Evolutionary conservation across 2,329 filamentous ascomycete species (phyloP).

Genomic region (Hypoxylon sp.): DNA sequence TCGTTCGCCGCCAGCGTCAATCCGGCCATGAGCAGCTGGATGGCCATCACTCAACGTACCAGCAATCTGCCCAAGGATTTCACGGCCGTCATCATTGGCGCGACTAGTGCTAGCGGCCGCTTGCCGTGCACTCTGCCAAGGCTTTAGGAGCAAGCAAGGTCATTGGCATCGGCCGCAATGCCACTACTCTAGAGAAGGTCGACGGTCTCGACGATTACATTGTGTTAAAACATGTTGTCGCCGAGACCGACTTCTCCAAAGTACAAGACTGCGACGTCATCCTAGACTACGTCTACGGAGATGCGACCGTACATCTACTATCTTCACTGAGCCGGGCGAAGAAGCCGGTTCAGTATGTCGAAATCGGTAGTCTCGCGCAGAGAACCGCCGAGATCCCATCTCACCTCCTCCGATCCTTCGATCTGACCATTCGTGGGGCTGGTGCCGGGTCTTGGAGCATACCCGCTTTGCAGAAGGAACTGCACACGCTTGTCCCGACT

Average conservation of each 20-base stretch:
- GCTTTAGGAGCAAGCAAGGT: conserved; percentile 64
- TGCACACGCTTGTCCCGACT: conserved; percentile 51
- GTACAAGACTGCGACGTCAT: conserved; percentile 65
- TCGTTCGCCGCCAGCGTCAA: conserved; percentile 69
- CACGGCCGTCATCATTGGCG: conserved; percentile 67
- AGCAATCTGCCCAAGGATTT: conserved; percentile 59
- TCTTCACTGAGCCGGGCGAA: conserved; percentile 56
- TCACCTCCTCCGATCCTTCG: conserved; percentile 62
- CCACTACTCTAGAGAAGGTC: conserved; percentile 58
- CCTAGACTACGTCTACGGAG: conserved; percentile 71
- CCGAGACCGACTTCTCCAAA: conserved; percentile 62
- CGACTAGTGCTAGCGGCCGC: conserved; percentile 66
- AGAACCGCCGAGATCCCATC: conserved; percentile 58
- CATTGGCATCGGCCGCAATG: conserved; percentile 66
- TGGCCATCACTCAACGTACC: conserved; percentile 66
- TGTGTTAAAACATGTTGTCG: conserved; percentile 58
- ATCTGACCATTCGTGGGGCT: conserved; percentile 63
- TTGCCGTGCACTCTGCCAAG: conserved; percentile 65
- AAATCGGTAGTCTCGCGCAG: conserved; percentile 64
- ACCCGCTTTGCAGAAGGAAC: conserved; percentile 51
- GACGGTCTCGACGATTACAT: conserved; percentile 63
- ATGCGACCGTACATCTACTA: conserved; percentile 60
- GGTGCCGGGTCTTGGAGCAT: conserved; percentile 62
- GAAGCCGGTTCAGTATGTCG: conserved; percentile 66
- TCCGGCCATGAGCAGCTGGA: conserved; percentile 70